A percentile compares a stretch with the other conserved stretches of the same genome.
Conservation (phyloP, 768 basidiomycete species). For the Tulasnella sp. region DNA sequence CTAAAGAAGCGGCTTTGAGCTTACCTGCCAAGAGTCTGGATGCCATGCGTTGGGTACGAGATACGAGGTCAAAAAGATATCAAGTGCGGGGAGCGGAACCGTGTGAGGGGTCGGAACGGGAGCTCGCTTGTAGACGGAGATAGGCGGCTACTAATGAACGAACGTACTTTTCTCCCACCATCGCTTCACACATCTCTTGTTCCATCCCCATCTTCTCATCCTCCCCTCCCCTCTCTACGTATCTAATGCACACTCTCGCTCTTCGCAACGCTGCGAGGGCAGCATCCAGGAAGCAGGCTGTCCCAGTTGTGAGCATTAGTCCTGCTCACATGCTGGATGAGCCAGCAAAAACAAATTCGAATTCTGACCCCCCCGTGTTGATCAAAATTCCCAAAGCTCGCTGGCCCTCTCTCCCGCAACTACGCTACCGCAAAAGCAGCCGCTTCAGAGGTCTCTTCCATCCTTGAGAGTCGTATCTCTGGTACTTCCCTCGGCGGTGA, state of each 20-base stretch:
- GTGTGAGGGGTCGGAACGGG: too few relatives aligned
- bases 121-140: too few relatives aligned
- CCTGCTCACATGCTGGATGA: not conserved
- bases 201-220: conserved; percentile 21
- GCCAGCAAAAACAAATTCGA: not conserved
- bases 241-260: conserved; percentile 74
- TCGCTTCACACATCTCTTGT: conserved; percentile 36
- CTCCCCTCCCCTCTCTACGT: conserved; percentile 6
- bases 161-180: conserved; percentile 26
- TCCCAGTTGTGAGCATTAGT: conserved; percentile 10
- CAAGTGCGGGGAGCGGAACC: too few relatives aligned
- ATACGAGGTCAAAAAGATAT: too few relatives aligned
- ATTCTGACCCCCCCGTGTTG: not conserved
- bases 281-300: conserved; percentile 42
- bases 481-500: conserved; percentile 84
- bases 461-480: conserved; percentile 96
- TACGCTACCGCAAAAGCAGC: conserved; percentile 99
- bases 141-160: conserved; percentile 1
- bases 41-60: too few relatives aligned
- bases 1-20: too few relatives aligned
- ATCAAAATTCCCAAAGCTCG: conserved; percentile 17
- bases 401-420: conserved; percentile 40
- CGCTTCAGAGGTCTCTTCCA: conserved; percentile 98
- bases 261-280: conserved; percentile 74
- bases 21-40: too few relatives aligned